Evolutionary conservation across 192 early-diverging fungal species (phyloP), one percentile per base, ranked within the genome.

Genomic region (Coemansia reversa): DNA sequence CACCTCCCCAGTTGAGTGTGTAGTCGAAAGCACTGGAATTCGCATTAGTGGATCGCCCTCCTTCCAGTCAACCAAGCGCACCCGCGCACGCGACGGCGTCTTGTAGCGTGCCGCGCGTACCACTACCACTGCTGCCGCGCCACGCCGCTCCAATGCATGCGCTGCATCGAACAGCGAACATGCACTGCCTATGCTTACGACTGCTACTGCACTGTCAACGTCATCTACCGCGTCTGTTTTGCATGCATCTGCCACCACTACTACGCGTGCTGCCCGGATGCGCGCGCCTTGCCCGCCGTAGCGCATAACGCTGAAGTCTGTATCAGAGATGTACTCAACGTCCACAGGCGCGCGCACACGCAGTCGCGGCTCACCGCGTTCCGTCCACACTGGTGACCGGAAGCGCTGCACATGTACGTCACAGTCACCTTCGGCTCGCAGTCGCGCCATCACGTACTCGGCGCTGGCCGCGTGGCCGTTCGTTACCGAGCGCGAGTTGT

Each of bases 1-100:
- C 45, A 84, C 60, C 25, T 72, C 72, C 3, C 88, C 88, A 25
- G 85, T 70, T 2, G 88, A 85, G 62, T 77, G 72, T 2, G 86
- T 82, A 24, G 76, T 78, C 0, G 88, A 83, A 5, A 90, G 66
- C 22, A 85, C 85, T 0, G 88, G 88, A 42, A 88, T 82, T 1
- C 63, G 72, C 63, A 90, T 84, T 30, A 86, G 64, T 8, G 85
- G 84, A 58, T 87, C 88, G 30, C 86, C 84, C 24, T 86, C 84
- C 67, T 86, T 85, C 88, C 88, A 90, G 27, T 84, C 86, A 0
- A 58, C 51, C 51, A 84, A 61, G 7, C 88, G 80, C 27, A 87
- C 84, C 0, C 88, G 88, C 8, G 67, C 75, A 29, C 42, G 79
- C 9, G 85, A 65, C 49, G 87, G 76, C 8, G 53, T 51, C 42